Evolutionary conservation across 495 filamentous ascomycete genomes (phyloP).

Genomic region (Lasiosphaeria miniovina): DNA sequence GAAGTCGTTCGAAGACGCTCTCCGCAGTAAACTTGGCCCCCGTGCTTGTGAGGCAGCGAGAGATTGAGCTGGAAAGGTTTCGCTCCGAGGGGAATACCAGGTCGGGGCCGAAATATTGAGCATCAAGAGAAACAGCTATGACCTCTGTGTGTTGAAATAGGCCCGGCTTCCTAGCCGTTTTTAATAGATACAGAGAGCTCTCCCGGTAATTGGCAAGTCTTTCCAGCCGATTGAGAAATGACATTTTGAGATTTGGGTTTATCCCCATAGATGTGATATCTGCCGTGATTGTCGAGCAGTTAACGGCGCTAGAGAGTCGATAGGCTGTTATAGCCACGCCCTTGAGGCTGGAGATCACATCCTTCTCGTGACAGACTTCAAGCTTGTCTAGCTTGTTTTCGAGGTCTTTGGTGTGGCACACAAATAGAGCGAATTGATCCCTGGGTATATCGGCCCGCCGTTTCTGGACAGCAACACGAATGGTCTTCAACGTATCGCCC

Average conservation of each 20-base stretch:
- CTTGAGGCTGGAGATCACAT: neutral
- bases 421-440: no score
- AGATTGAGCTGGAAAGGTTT: slow-evolving; percentile 6
- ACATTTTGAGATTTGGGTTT: slow-evolving; percentile 5
- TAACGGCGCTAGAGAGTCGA: slow-evolving; percentile 1
- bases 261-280: slow-evolving; percentile 10
- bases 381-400: neutral
- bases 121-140: slow-evolving; percentile 22
- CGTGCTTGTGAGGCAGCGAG: neutral
- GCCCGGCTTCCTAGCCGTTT: slow-evolving; percentile 25
- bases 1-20: neutral
- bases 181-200: slow-evolving; percentile 29
- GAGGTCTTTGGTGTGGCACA: neutral
- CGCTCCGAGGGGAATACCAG: neutral
- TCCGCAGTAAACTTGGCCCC: neutral
- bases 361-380: neutral
- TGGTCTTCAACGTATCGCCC: no score
- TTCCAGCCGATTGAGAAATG: slow-evolving; percentile 27
- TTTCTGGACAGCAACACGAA: no score
- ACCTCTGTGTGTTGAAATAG: slow-evolving; percentile 27
- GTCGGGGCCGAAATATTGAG: slow-evolving; percentile 21
- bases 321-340: slow-evolving; percentile 6
- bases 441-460: no score
- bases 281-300: slow-evolving; percentile 15
- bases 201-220: slow-evolving; percentile 40